Conservation (phyloP, 2,329 filamentous ascomycete genomes). For the Chrysosporium keratinophilum region DNA sequence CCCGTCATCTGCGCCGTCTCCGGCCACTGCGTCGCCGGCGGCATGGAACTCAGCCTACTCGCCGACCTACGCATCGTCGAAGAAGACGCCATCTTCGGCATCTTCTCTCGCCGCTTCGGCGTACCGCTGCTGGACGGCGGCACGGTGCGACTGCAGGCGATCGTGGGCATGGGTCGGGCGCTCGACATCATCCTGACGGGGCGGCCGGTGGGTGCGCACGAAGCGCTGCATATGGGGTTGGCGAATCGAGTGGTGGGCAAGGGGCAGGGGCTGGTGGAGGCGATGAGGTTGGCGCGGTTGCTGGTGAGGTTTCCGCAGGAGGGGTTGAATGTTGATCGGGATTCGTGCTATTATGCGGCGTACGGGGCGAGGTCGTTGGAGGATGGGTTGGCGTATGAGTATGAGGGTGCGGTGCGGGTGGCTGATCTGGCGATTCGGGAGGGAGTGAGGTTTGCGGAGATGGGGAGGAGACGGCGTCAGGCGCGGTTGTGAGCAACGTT, state of each 20-base stretch:
- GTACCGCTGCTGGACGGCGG: conserved; percentile 45
- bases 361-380: conserved; percentile 42
- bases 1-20: conserved; percentile 45
- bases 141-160: conserved; percentile 43
- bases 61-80: conserved; percentile 47
- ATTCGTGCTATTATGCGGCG: conserved; percentile 41
- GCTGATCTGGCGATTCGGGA: conserved; percentile 23
- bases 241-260: conserved; percentile 45
- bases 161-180: conserved; percentile 45
- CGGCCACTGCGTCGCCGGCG: conserved; percentile 46
- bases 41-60: conserved; percentile 44
- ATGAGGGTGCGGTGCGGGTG: conserved; percentile 35
- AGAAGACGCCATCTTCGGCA: conserved; percentile 45
- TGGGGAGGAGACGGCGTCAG: not conserved
- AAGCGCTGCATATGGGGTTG: conserved; percentile 44
- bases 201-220: conserved; percentile 38
- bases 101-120: conserved; percentile 47
- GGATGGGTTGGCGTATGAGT: conserved; percentile 43
- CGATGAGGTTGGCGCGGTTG: conserved; percentile 39
- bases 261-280: conserved; percentile 42
- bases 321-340: conserved; percentile 44
- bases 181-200: conserved; percentile 51
- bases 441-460: conserved; percentile 12
- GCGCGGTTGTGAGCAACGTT: conserved; percentile 7
- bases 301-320: conserved; percentile 43